Percentiles rank a stretch among this genome's conserved stretches.
Evolutionary conservation across 768 basidiomycete species (phyloP).

Genomic region (Leccinellum albellum): DNA sequence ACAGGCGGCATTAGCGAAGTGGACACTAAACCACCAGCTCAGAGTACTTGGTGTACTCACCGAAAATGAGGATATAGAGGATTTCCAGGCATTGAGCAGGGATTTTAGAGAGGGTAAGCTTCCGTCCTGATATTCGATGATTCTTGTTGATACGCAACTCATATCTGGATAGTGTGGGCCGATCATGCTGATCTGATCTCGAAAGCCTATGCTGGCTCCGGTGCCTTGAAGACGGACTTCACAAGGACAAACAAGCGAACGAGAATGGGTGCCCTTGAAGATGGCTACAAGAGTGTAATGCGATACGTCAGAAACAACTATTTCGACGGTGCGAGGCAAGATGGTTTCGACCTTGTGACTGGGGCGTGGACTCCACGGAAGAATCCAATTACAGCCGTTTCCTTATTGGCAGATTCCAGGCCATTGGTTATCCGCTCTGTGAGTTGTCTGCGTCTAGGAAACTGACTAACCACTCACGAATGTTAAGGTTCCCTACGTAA

Average conservation of each 20-base stretch:
- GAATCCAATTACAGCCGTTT: conserved; percentile 63
- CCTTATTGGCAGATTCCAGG: conserved; percentile 72
- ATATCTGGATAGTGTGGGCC: conserved; percentile 76
- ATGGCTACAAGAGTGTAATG: conserved; percentile 78
- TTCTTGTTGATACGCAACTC: conserved; percentile 5
- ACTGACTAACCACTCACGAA: conserved; percentile 2
- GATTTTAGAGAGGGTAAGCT: conserved; percentile 85
- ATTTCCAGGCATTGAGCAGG: conserved; percentile 72
- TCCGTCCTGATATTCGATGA: neutral
- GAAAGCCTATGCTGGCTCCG: conserved; percentile 90
- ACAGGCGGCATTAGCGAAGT: conserved; percentile 87
- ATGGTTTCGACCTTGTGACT: conserved; percentile 92
- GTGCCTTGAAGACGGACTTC: conserved; percentile 94
- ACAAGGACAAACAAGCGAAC: conserved; percentile 92
- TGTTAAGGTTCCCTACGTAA: conserved; percentile 74
- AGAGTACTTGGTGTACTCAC: conserved; percentile 67
- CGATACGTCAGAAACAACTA: conserved; percentile 96
- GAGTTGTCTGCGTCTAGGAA: conserved; percentile 28
- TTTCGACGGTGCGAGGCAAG: conserved; percentile 90
- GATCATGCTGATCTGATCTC: conserved; percentile 93
- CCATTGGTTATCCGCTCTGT: conserved; percentile 85
- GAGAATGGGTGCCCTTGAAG: conserved; percentile 72
- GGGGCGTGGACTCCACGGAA: conserved; percentile 86
- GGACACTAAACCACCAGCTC: conserved; percentile 77
- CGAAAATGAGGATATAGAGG: conserved; percentile 69